These are phyloP conservation scores for Mycena venus DNA, from an alignment of 768 basidiomycete species.

Conservation along the genomic window DNA sequence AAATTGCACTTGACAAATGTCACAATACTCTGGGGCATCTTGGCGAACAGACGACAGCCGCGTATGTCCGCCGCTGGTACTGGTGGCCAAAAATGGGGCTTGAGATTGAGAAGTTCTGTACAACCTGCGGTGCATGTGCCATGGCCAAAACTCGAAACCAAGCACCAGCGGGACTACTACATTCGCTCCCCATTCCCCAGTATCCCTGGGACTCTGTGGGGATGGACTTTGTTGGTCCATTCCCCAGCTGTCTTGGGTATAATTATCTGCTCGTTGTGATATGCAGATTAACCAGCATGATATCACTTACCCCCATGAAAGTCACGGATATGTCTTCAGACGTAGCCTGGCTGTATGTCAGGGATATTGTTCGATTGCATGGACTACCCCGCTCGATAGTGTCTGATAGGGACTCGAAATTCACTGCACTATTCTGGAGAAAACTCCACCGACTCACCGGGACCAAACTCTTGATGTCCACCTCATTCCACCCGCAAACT, in stretches of 20 bases:
- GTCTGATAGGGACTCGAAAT: conserved; percentile 42
- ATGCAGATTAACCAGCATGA: background rate
- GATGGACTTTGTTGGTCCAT: conserved; percentile 50
- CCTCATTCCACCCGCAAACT: conserved; percentile 57
- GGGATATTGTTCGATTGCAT: conserved; percentile 16
- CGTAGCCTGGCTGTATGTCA: conserved; percentile 17
- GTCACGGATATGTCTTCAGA: conserved; percentile 5
- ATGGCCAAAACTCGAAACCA: background rate
- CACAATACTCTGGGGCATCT: conserved; percentile 38
- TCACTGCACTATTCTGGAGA: conserved; percentile 29
- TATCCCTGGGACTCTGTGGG: conserved; percentile 45
- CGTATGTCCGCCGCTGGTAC: conserved; percentile 39
- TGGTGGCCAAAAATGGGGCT: conserved; percentile 32
- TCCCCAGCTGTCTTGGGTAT: conserved; percentile 38
- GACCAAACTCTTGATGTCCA: conserved; percentile 48
- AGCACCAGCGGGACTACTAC: conserved; percentile 21
- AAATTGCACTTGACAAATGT: background rate
- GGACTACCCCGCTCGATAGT: conserved; percentile 32
- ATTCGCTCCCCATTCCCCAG: conserved; percentile 37
- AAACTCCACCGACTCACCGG: conserved; percentile 41
- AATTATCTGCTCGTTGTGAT: conserved; percentile 31
- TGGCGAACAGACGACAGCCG: conserved; percentile 34
- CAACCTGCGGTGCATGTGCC: background rate
- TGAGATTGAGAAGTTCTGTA: conserved; percentile 22
- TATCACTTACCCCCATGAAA: background rate